Evolutionary conservation across 805 yeast species (phyloP), one percentile per base, ranked within the genome.

Genomic region (Sugiyamaella qingdaonensis): DNA sequence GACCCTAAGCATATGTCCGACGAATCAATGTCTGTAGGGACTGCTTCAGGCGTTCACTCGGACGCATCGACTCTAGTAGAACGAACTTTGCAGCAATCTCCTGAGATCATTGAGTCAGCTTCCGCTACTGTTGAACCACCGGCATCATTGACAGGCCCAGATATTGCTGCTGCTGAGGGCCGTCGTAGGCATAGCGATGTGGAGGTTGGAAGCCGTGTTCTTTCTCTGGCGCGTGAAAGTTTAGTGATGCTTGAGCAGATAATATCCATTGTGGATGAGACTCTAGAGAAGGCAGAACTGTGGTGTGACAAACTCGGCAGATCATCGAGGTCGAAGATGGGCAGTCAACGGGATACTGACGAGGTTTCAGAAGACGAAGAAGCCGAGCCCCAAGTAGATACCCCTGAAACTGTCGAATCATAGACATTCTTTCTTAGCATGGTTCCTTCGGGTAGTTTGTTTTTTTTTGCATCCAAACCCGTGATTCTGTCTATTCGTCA

Each of bases 141-240:
- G 3, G 37, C 5, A 4, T 14, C n/a, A 34, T 9, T 34, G 16
- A 16, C 14, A 8, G 24, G 10, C 21, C 43, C 19, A 39, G 24
- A 21, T 9, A 24, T 3, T 24, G 11, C 34, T n/a, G n/a, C 35
- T 24, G 16, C 19, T 7, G 16, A 31, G 5, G 29, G 21, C 48
- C 13, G 37, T 18, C 14, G 27, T 10, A 16, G 33, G 11, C 47
- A 43, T 27, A 55, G 46, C 27, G 65, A 67, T 24, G 65, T 66
- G 32, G 68, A 63, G 50, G 58, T 65, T 19, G 86, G 88, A 64
- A 88, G 87, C 19, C 82, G 85, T 57, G 87, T 89, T 1, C 71
- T 94, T 24, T 78, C 86, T 4, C 74, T 92, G 55, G 97, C 98
- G 0, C 85, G 86, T 59, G 99, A 94, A 68, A 85, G 96, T 0